Base-by-base conservation (phyloP, 345 rosid species). In the Reutealis trisperma region DNA sequence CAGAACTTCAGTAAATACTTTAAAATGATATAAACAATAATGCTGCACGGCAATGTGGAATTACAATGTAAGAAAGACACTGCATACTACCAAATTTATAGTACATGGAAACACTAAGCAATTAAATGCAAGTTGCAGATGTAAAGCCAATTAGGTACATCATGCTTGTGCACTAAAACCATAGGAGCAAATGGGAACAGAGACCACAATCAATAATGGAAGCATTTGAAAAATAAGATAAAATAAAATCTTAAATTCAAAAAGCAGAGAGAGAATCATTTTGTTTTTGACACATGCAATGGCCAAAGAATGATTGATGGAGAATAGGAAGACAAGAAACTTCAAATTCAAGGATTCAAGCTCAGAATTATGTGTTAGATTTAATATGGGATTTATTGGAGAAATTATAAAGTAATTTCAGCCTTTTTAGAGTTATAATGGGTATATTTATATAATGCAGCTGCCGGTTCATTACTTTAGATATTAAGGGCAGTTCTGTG, bases 241-340 rank as follows among this genome's bases (percentile, higher is more conserved):
- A 34, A 59, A n/a, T 45, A 8, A 12, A 49, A 37, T 61, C 47
- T 51, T 24, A 67, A 68, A 75, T 67, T 27, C 59, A 76, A 30
- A 49, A 1, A 24, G 42, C 22, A 19, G 41, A 37, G 41, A 37
- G 6, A 45, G 44, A n/a, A 45, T 24, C 21, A 45, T 45, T 22
- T 25, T 67, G 34, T 22, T 37, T 58, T n/a, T n/a, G 12, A 59
- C 27, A 60, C 34, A 61, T 24, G 12, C 64, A 54, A 18, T 25
- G 64, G 34, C 37, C 34, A 24, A 13, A 61, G 2, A 37, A n/a
- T n/a, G n/a, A n/a, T n/a, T n/a, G n/a, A n/a, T n/a, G n/a, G n/a
- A n/a, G n/a, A n/a, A n/a, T n/a, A n/a, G n/a, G n/a, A n/a, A n/a
- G n/a, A n/a, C n/a, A n/a, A n/a, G n/a, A n/a, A n/a, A n/a, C n/a